Evolutionary conservation across 768 basidiomycete genomes (phyloP), one percentile per base, ranked within the genome.

Genomic region (Russula emetica): DNA sequence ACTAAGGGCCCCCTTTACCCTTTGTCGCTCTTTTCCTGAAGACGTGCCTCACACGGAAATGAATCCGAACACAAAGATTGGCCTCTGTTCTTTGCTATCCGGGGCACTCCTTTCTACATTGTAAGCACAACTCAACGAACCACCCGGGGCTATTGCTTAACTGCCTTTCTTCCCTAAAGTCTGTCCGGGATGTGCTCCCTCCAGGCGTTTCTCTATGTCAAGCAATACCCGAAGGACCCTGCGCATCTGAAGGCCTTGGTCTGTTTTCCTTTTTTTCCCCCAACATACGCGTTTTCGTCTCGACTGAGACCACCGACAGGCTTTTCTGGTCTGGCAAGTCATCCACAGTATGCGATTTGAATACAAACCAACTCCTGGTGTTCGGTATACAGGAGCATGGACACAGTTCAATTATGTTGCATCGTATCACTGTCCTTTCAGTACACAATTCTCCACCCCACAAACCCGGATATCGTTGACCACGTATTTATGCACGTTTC

Each of bases 291-390:
- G n/a, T 9, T 14, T 28, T n/a, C 18, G 11, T 40, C 47, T 26
- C 20, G 40, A n/a, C 20, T 51, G 24, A 22, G 26, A n/a, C 45
- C 3, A 16, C 38, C 20, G 24, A 36, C 36, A 66, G 65, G 57
- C 55, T 22, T 30, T 40, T 40, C 16, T 55, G 5, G 53, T 66
- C n/a, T 63, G 65, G 65, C 54, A 59, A 63, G 62, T 64, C 10
- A 14, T 32, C 9, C n/a, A 7, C 11, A 18, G 32, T n/a, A 0
- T 24, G 8, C 16, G 2, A 28, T 24, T 28, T 30, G 22, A 45
- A 58, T 22, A 18, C 3, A 26, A 16, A 52, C 30, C 22, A 58
- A 55, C 30, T 30, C 40, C 24, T 32, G 18, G n/a, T 28, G 7
- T 40, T 42, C 18, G 40, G 18, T 18, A 30, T 38, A 22, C 55